Evolutionary conservation across 805 yeast species (phyloP), one percentile per base, ranked within the genome.

Genomic region (Lachancea cidri): DNA sequence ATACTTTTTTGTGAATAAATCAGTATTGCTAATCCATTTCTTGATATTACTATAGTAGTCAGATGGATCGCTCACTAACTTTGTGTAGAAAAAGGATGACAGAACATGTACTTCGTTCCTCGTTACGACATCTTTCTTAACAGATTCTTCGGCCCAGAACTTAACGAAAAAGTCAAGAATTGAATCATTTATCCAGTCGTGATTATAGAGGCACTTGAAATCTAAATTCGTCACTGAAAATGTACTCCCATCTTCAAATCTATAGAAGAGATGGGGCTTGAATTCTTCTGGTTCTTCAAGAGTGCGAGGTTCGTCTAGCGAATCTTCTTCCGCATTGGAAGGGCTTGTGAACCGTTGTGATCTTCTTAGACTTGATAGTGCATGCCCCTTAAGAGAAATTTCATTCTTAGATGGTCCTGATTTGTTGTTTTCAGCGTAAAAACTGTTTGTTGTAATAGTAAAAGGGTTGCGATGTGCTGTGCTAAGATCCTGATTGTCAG

Each of bases 121-220:
- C 5, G 49, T 19, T 8, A 70, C 45, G 64, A 69, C 39, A 45
- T 44, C 36, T 38, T 60, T 35, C 40, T 51, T 20, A 39, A 58
- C 47, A 31, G 56, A 54, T 38, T 52, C 58, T 53, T 68, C 76
- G 5, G 77, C 69, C 47, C 73, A 75, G 55, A 71, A 82, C 43
- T 76, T 77, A 20, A 86, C 69, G 54, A 86, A 88, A 57, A 91
- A 91, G 60, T 87, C 96, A 41, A 93, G 81, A 37, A 93, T 68
- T 0, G 83, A 76, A 55, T 93, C 98, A 64, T 93, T 91, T 36
- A 93, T 76, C 89, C 95, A 91, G 47, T 84, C 86, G 35, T 81
- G 80, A 43, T 83, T 81, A 54, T 81, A 79, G 7, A 91, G 70
- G 34, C 96, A 83, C 46, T 76, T 77, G 59, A 84, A 86, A 57